Percentiles rank a stretch among this genome's conserved stretches.
Evolutionary conservation across 805 yeast genomes (phyloP).

Genomic region (Yamadazyma sp.): DNA sequence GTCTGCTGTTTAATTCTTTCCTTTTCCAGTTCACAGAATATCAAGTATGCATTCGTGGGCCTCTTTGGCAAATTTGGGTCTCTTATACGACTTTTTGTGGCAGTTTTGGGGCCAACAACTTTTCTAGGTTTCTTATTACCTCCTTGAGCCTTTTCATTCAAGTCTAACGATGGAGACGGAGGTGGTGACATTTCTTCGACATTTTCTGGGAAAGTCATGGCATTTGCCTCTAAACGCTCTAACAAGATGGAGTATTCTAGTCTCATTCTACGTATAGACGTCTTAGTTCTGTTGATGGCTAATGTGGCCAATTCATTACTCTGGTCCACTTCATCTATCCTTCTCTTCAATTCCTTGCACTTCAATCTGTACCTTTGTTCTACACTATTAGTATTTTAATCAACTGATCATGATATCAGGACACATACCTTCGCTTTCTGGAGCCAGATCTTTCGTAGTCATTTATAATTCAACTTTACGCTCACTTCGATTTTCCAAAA

Average conservation of each 20-base stretch:
- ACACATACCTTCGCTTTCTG: constrained; percentile 43
- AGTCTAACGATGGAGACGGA: constrained; percentile 40
- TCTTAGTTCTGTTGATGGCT: constrained; percentile 74
- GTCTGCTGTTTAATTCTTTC: constrained; percentile 62
- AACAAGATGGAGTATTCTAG: constrained; percentile 79
- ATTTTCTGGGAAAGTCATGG: constrained; percentile 30
- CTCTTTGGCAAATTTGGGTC: constrained; percentile 87
- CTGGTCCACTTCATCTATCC: constrained; percentile 71
- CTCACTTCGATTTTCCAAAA: no score
- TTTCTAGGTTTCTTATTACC: constrained; percentile 15
- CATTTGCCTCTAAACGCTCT: constrained; percentile 71
- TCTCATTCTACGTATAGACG: constrained; percentile 72
- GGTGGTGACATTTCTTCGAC: constrained; percentile 42
- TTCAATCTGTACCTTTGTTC: constrained; percentile 54
- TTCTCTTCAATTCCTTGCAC: constrained; percentile 67
- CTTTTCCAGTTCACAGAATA: constrained; percentile 84
- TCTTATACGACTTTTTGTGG: constrained; percentile 30
- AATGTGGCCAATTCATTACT: constrained; percentile 74
- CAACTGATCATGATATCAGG: background rate
- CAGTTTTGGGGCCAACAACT: background rate
- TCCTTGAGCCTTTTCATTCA: constrained; percentile 24
- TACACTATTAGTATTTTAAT: constrained; percentile 10
- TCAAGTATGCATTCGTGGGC: constrained; percentile 86
- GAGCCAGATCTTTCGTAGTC: constrained; percentile 28
- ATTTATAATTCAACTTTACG: constrained; percentile 1